A percentile compares a stretch with the other conserved stretches of the same genome.
Conservation (phyloP, 441 rosid species). For the Francoa sonchifolia region DNA sequence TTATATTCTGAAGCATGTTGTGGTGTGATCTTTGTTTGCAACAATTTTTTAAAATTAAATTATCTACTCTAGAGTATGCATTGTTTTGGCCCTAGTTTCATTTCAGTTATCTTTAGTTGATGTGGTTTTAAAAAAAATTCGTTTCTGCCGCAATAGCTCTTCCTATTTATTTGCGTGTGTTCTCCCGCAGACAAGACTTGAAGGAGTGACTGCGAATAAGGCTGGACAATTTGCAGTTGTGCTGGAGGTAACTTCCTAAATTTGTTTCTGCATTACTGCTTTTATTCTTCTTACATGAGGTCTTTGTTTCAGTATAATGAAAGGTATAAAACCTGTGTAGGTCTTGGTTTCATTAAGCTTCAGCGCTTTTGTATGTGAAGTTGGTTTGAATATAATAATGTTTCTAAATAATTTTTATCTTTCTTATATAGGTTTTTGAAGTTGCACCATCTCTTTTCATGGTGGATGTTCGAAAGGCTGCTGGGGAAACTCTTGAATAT, state of each 20-base stretch:
- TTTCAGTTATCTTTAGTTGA: not conserved
- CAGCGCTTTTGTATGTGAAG: too few species aligned
- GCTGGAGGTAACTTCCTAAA: constrained; percentile 42
- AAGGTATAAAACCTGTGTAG: too few species aligned
- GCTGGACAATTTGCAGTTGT: constrained; percentile 65
- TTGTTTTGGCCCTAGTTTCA: not conserved
- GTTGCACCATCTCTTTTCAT: constrained; percentile 88
- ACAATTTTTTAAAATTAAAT: too few species aligned
- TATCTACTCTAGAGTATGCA: too few species aligned
- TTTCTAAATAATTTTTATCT: not conserved
- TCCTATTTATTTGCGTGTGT: not conserved
- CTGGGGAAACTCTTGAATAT: constrained; percentile 84
- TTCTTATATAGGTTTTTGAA: constrained; percentile 48
- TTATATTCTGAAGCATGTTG: not conserved
- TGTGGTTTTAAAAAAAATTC: not conserved
- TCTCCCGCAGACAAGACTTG: constrained; percentile 60
- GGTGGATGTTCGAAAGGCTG: constrained; percentile 81
- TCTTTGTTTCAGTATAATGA: too few species aligned
- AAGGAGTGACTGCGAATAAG: constrained; percentile 44
- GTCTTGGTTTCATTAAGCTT: too few species aligned
- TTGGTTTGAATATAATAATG: too few species aligned
- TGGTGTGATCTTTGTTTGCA: too few species aligned
- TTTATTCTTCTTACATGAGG: not conserved
- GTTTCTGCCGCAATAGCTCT: not conserved
- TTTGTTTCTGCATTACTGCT: constrained; percentile 1